Conservation (phyloP, 139 green algal species). For the Micromonas commoda region DNA sequence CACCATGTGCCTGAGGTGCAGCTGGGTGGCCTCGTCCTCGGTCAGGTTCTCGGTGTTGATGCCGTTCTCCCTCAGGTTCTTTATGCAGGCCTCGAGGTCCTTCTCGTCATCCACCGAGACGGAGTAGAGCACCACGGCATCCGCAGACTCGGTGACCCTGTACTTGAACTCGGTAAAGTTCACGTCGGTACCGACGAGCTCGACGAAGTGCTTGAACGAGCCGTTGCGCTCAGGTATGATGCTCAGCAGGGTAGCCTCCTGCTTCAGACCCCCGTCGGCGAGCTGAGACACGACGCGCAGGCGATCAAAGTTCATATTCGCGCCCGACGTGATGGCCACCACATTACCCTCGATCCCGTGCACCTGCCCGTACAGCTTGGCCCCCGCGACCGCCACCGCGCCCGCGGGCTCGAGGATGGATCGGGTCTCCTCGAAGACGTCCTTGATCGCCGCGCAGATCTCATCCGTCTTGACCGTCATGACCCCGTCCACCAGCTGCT, state of each 20-base stretch:
- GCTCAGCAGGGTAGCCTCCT: constrained; percentile 77
- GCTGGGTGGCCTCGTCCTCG: constrained; percentile 52
- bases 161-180: constrained; percentile 95
- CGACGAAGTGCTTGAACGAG: constrained; percentile 41
- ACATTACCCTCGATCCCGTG: constrained; percentile 18
- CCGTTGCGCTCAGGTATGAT: constrained; percentile 69
- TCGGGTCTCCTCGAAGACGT: constrained; percentile 42
- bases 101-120: constrained; percentile 19
- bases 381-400: constrained; percentile 79
- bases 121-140: constrained; percentile 33
- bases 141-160: constrained; percentile 40
- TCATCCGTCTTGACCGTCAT: constrained; percentile 80
- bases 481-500: constrained; percentile 79
- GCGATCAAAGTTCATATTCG: constrained; percentile 97
- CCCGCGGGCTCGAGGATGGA: constrained; percentile 74
- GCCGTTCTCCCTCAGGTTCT: constrained; percentile 50
- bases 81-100: constrained; percentile 45
- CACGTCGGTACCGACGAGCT: constrained; percentile 16
- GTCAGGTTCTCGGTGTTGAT: constrained; percentile 70
- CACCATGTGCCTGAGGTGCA: constrained; percentile 87
- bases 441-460: constrained; percentile 84
- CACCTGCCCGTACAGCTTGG: constrained; percentile 71
- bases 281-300: constrained; percentile 87
- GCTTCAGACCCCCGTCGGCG: constrained; percentile 73
- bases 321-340: constrained; percentile 61